Evolutionary conservation across 345 rosid genomes (phyloP).

Genomic region (Excoecaria cochinchinensis): DNA sequence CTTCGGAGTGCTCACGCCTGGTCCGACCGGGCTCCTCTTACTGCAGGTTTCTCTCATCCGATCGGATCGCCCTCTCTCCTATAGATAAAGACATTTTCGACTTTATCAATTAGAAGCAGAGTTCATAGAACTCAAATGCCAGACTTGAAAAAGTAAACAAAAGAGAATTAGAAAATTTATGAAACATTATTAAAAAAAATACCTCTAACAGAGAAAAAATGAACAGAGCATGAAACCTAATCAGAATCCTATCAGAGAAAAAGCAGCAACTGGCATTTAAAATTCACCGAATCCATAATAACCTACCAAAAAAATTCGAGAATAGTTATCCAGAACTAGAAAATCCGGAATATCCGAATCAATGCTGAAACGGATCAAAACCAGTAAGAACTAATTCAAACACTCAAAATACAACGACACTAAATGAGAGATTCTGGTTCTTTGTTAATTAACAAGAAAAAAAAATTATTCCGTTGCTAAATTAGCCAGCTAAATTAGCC

Average conservation of each 20-base stretch:
- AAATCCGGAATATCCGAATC: constrained; percentile 27
- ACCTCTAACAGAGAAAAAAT: constrained; percentile 1
- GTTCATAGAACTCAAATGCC: constrained; percentile 6
- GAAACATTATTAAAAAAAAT: not conserved
- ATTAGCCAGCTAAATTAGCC: too few species aligned
- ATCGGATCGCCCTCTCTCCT: too few species aligned
- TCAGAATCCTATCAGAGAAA: constrained; percentile 12
- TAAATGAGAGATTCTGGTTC: constrained; percentile 8
- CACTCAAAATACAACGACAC: not conserved
- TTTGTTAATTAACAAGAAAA: not conserved
- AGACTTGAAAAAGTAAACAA: not conserved
- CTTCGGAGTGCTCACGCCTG: too few species aligned
- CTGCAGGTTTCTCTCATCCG: too few species aligned
- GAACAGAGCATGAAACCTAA: not conserved
- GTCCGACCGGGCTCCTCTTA: too few species aligned
- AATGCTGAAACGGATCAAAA: constrained; percentile 16
- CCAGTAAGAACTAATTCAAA: constrained; percentile 7
- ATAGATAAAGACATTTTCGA: too few species aligned
- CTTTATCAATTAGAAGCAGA: not conserved
- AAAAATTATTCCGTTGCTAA: too few species aligned
- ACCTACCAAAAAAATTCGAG: constrained; percentile 16
- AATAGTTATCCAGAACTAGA: not conserved
- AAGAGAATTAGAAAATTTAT: not conserved
- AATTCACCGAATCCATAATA: constrained; percentile 5
- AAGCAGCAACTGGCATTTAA: constrained; percentile 14